These are phyloP conservation scores for Taphrina betulina DNA, from an alignment of 1,139 yeast species.

Conservation along the genomic window DNA sequence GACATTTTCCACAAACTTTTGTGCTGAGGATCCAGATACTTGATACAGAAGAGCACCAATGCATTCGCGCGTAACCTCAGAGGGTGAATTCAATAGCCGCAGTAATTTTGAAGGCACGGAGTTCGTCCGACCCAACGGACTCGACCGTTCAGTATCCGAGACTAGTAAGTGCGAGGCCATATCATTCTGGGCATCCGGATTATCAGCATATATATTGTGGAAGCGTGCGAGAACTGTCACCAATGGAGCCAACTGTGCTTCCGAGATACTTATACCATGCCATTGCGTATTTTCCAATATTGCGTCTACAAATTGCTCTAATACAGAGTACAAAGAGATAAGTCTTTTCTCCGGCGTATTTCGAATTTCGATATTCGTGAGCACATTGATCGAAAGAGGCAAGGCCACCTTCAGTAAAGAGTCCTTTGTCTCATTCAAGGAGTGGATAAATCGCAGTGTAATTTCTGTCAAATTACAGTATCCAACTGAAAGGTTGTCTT, in stretches of 20 bases:
- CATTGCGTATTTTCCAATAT: neutral
- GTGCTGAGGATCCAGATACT: constrained; percentile 32
- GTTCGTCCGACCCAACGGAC: constrained; percentile 36
- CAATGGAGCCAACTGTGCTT: constrained; percentile 18
- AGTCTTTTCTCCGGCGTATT: too few species aligned
- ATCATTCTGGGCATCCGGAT: constrained; percentile 11
- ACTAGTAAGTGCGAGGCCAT: constrained; percentile 30
- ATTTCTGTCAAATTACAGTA: neutral
- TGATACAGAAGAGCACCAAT: constrained; percentile 36
- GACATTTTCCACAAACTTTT: constrained; percentile 40
- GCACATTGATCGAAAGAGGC: constrained; percentile 18
- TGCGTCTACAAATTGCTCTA: constrained; percentile 9
- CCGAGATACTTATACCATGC: neutral
- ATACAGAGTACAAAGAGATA: too few species aligned
- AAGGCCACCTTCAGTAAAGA: too few species aligned
- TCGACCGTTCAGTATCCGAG: constrained; percentile 32
- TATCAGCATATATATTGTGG: neutral
- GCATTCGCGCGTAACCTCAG: constrained; percentile 31
- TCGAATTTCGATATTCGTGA: too few species aligned
- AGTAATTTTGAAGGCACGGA: constrained; percentile 35
- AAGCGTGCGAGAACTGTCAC: constrained; percentile 21
- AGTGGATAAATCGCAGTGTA: neutral
- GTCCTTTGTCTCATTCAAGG: too few species aligned
- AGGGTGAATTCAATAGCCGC: constrained; percentile 27
- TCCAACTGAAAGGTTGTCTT: too few species aligned